Percentiles rank a stretch among this genome's conserved stretches.
Evolutionary conservation across 495 filamentous ascomycete species (phyloP).

Genomic region (Penicillium cinerascens): DNA sequence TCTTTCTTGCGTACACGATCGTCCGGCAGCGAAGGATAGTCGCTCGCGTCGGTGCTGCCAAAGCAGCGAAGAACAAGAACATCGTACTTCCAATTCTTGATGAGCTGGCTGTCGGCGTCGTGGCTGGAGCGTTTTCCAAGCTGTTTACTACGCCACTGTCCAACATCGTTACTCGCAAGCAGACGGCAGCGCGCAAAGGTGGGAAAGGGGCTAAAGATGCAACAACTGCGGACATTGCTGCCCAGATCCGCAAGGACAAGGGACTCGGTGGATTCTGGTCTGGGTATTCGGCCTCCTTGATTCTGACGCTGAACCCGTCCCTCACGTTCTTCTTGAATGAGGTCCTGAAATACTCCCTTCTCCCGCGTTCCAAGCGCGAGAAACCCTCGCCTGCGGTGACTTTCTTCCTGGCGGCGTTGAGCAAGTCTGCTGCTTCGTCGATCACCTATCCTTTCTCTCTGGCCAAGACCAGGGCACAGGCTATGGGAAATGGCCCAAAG

Average conservation of each 20-base stretch:
- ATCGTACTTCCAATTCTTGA: slow-evolving; percentile 59
- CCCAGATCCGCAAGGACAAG: slow-evolving; percentile 63
- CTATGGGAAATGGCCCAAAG: slow-evolving; percentile 24
- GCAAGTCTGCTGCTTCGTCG: slow-evolving; percentile 73
- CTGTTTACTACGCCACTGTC: slow-evolving; percentile 76
- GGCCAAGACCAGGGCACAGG: slow-evolving; percentile 74
- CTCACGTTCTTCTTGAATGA: slow-evolving; percentile 84
- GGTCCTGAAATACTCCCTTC: slow-evolving; percentile 56
- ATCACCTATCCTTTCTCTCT: slow-evolving; percentile 86
- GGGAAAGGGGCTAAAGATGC: neutral
- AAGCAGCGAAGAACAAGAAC: slow-evolving; percentile 40
- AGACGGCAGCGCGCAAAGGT: slow-evolving; percentile 54
- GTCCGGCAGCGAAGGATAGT: slow-evolving; percentile 60
- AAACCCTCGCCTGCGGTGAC: slow-evolving; percentile 52
- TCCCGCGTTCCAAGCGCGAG: slow-evolving; percentile 48
- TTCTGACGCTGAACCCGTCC: slow-evolving; percentile 82
- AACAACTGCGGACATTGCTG: slow-evolving; percentile 55
- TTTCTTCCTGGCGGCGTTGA: slow-evolving; percentile 75
- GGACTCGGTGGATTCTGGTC: slow-evolving; percentile 83
- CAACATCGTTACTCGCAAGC: slow-evolving; percentile 80
- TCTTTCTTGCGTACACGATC: slow-evolving; percentile 78
- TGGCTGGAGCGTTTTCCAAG: slow-evolving; percentile 75
- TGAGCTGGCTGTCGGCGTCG: slow-evolving; percentile 72
- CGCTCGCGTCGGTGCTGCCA: slow-evolving; percentile 27
- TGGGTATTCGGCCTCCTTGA: slow-evolving; percentile 76